Evolutionary conservation across 352 stramenopile species (phyloP).

Genomic region (Phytopythium ostracodes): DNA sequence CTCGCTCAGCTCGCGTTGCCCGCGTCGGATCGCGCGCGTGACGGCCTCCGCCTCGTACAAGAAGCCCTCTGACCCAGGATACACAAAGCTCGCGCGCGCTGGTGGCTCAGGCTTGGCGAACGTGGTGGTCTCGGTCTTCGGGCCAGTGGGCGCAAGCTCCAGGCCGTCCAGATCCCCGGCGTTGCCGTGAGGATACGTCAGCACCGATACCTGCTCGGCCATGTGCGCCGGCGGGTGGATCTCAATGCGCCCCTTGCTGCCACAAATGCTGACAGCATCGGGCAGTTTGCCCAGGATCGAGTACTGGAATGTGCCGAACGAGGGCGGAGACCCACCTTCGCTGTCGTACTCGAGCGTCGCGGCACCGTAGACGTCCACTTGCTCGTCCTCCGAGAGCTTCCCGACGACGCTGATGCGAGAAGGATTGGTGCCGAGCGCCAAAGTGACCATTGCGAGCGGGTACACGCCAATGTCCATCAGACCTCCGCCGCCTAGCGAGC

Average conservation of each 20-base stretch:
- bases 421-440: slow-evolving; percentile 48
- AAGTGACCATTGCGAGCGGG: slow-evolving; percentile 64
- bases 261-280: slow-evolving; percentile 76
- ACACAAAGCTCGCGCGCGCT: slow-evolving; percentile 42
- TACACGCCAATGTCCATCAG: slow-evolving; percentile 82
- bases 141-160: not conserved
- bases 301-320: slow-evolving; percentile 58
- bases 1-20: slow-evolving; percentile 41
- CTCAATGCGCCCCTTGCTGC: slow-evolving; percentile 60
- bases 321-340: slow-evolving; percentile 8
- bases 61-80: slow-evolving; percentile 54
- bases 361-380: slow-evolving; percentile 51
- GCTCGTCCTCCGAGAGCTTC: slow-evolving; percentile 36
- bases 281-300: slow-evolving; percentile 45
- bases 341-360: slow-evolving; percentile 47
- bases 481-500: slow-evolving; percentile 52
- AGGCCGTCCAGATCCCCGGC: slow-evolving; percentile 19
- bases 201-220: slow-evolving; percentile 40
- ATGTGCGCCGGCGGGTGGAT: slow-evolving; percentile 59
- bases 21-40: slow-evolving; percentile 44
- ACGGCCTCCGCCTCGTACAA: slow-evolving; percentile 78
- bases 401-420: slow-evolving; percentile 41
- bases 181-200: slow-evolving; percentile 20
- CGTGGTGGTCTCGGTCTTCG: not conserved
- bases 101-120: slow-evolving; percentile 43